Evolutionary conservation across 2,329 filamentous ascomycete species (phyloP).

Genomic region (Colletotrichum scovillei): DNA sequence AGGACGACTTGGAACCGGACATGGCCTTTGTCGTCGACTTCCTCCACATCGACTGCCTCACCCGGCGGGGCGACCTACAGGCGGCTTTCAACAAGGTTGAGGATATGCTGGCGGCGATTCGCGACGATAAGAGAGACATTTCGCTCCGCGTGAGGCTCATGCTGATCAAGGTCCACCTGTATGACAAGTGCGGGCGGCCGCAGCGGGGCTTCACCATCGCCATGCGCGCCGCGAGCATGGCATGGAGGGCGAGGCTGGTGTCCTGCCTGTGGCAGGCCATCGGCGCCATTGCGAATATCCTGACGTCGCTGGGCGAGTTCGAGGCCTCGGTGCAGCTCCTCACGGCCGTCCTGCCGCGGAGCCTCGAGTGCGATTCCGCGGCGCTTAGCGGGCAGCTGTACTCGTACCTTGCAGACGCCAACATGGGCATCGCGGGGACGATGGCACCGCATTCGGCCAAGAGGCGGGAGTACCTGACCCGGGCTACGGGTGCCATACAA

Average conservation of each 20-base stretch:
- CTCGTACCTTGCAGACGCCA: constrained; percentile 77
- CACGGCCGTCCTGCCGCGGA: constrained; percentile 77
- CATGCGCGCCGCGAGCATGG: constrained; percentile 79
- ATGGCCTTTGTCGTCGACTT: constrained; percentile 62
- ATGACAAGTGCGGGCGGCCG: constrained; percentile 74
- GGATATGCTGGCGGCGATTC: constrained; percentile 52
- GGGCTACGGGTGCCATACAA: constrained; percentile 70
- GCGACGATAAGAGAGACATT: constrained; percentile 63
- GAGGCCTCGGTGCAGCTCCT: constrained; percentile 73
- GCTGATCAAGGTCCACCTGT: constrained; percentile 77
- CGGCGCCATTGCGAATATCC: constrained; percentile 73
- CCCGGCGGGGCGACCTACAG: constrained; percentile 59
- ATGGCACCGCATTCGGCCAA: constrained; percentile 53
- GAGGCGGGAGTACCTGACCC: constrained; percentile 67
- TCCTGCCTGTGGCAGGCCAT: constrained; percentile 79
- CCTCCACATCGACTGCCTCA: constrained; percentile 63
- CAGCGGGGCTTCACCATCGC: constrained; percentile 82
- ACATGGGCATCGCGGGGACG: constrained; percentile 79
- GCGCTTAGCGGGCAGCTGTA: constrained; percentile 75
- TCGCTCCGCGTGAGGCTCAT: constrained; percentile 78
- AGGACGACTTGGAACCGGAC: constrained; percentile 64
- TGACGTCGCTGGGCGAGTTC: constrained; percentile 79
- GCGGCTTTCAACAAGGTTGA: constrained; percentile 62
- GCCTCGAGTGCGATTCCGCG: constrained; percentile 76
- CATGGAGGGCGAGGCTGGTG: constrained; percentile 76